Evolutionary conservation across 306 rosid species (phyloP).

Genomic region (Prunus mira): DNA sequence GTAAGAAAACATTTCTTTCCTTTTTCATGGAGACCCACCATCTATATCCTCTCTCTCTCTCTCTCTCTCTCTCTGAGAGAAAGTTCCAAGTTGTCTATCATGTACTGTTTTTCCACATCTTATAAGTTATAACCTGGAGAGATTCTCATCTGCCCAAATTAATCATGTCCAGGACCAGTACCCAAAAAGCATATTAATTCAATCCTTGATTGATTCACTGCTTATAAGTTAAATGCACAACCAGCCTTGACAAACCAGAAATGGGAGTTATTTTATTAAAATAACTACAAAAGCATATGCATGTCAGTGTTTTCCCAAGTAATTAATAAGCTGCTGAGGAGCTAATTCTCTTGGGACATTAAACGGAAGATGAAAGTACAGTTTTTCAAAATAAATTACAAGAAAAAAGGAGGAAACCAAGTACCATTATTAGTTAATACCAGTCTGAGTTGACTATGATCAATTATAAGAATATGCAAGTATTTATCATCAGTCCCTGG

Average conservation of each 20-base stretch:
- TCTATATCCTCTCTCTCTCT: constrained; percentile 16
- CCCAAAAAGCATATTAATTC: background rate
- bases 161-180: constrained; percentile 16
- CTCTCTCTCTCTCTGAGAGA: constrained; percentile 13
- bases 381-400: background rate
- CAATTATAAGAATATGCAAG: constrained; percentile 26
- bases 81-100: constrained; percentile 48
- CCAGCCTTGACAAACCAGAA: background rate
- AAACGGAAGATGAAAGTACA: constrained; percentile 1
- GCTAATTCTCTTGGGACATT: no score
- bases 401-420: background rate
- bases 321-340: background rate
- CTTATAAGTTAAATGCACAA: background rate
- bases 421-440: constrained; percentile 14
- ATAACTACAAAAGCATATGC: background rate
- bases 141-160: constrained; percentile 25
- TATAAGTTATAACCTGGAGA: constrained; percentile 34
- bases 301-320: background rate
- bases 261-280: background rate
- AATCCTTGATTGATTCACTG: background rate
- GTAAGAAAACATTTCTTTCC: constrained; percentile 33
- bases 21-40: constrained; percentile 24
- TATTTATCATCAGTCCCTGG: constrained; percentile 26
- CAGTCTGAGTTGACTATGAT: constrained; percentile 53
- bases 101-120: constrained; percentile 17